phyloP scores from a whole-genome alignment of 306 rosid genomes.

The Gastrolobium bilobum region DNA sequence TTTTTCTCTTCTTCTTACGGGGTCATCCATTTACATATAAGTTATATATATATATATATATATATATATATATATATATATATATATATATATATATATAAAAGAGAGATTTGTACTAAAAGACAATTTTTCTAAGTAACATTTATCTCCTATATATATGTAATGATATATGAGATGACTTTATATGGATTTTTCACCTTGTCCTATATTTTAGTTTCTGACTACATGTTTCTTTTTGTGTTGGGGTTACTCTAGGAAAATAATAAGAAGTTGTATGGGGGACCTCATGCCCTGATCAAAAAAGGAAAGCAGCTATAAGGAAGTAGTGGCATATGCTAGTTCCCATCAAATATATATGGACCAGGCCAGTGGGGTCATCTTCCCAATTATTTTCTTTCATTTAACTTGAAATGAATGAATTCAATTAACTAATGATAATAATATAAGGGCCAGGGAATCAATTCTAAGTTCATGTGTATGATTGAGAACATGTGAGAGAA shows the following conservation, averaged over 20 bases:
- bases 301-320: conserved; percentile 36
- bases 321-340: conserved; percentile 31
- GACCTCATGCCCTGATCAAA: conserved; percentile 39
- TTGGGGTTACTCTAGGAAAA: conserved; percentile 27
- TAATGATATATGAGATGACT: not conserved
- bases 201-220: not conserved
- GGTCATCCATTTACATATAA: too few species aligned
- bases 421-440: conserved; percentile 31
- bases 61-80: too few species aligned
- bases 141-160: not conserved
- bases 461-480: conserved; percentile 45
- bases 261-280: conserved; percentile 10
- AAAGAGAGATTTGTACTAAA: not conserved
- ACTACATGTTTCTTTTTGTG: not conserved
- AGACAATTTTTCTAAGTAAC: not conserved
- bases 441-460: conserved; percentile 41
- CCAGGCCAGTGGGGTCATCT: conserved; percentile 7
- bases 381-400: conserved; percentile 27
- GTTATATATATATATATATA: too few species aligned
- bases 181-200: not conserved
- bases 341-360: not conserved
- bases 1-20: too few species aligned
- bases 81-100: too few species aligned
- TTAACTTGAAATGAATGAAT: conserved; percentile 16
- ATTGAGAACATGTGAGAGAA: conserved; percentile 68